Evolutionary conservation across 2,329 filamentous ascomycete species (phyloP).

Genomic region (Diaporthe australafricana): DNA sequence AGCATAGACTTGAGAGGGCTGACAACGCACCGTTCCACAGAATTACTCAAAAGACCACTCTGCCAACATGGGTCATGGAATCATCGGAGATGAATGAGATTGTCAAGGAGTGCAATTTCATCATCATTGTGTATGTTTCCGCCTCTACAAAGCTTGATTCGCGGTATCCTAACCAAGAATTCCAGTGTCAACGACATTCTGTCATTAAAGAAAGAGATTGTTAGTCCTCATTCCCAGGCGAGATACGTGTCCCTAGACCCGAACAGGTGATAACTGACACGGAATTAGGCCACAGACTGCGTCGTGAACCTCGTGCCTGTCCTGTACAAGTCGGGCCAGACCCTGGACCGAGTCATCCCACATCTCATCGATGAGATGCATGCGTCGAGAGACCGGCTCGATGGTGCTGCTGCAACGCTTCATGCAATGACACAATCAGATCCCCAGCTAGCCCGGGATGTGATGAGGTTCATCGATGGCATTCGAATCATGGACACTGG

Average conservation of each 20-base stretch:
- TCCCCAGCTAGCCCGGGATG: slow-evolving; percentile 31
- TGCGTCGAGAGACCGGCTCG: slow-evolving; percentile 34
- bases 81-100: slow-evolving; percentile 38
- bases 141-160: rapidly evolving
- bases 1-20: background rate
- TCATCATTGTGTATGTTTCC: slow-evolving; percentile 39
- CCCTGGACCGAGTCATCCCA: slow-evolving; percentile 26
- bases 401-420: slow-evolving; percentile 25
- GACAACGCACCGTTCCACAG: slow-evolving; percentile 1
- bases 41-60: slow-evolving; percentile 28
- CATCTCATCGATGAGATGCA: slow-evolving; percentile 33
- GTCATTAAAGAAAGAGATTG: slow-evolving; percentile 42
- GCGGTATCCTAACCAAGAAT: background rate
- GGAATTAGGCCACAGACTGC: slow-evolving; percentile 38
- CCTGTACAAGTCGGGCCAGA: slow-evolving; percentile 34
- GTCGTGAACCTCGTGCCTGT: slow-evolving; percentile 40
- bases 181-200: slow-evolving; percentile 40
- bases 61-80: slow-evolving; percentile 39
- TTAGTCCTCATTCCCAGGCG: background rate
- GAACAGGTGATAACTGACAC: background rate
- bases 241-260: background rate
- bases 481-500: slow-evolving; percentile 47
- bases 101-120: slow-evolving; percentile 38
- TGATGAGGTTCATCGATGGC: slow-evolving; percentile 46
- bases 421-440: slow-evolving; percentile 33